These are phyloP conservation scores for Phyllosticta citrichinensis DNA, from an alignment of 2,329 filamentous ascomycete species.

Conservation along the genomic window DNA sequence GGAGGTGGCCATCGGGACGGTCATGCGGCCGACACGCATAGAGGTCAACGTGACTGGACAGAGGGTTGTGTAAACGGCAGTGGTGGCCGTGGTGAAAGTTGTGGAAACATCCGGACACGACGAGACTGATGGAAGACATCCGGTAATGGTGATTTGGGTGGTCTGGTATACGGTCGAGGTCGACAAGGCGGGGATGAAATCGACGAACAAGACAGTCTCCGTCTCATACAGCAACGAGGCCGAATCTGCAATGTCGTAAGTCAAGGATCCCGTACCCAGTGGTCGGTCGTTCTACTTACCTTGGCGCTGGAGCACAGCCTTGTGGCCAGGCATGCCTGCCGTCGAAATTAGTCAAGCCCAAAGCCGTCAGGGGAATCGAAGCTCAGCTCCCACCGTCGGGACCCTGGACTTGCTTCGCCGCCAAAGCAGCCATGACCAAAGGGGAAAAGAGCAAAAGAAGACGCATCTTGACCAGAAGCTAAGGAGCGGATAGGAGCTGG, in stretches of 20 bases:
- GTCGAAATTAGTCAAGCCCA: background rate
- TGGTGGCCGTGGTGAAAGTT: conserved; percentile 29
- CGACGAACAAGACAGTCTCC: conserved; percentile 13
- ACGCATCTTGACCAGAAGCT: background rate
- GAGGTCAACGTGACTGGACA: conserved; percentile 30
- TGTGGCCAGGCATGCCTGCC: background rate
- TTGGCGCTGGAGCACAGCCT: background rate
- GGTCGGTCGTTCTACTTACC: background rate
- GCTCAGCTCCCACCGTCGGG: background rate
- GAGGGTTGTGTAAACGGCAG: conserved; percentile 34
- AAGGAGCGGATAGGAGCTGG: background rate
- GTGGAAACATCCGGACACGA: conserved; percentile 29
- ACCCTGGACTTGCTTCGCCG: background rate
- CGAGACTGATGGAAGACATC: conserved; percentile 29
- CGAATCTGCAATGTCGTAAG: background rate
- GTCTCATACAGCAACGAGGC: background rate
- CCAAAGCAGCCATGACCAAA: background rate
- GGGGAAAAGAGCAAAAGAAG: background rate
- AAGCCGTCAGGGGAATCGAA: background rate
- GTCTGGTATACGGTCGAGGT: conserved; percentile 35
- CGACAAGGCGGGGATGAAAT: conserved; percentile 23
- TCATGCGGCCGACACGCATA: background rate
- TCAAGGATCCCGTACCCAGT: background rate
- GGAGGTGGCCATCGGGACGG: background rate
- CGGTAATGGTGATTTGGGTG: conserved; percentile 32